Conservation (phyloP, 495 filamentous ascomycete species). For the Penicillium pancosmium region DNA sequence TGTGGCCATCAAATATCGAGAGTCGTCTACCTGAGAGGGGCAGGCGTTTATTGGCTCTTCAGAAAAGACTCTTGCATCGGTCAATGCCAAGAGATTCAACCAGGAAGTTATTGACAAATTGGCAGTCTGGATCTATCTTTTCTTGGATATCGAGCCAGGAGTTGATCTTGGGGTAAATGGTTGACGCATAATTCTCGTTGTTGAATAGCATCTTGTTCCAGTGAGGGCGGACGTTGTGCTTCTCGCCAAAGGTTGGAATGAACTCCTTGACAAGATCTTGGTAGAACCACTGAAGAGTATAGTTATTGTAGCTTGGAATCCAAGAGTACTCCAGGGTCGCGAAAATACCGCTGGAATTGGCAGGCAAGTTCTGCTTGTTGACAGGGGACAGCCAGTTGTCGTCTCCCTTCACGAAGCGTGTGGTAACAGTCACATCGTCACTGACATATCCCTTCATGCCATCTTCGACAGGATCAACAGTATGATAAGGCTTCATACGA, state of each 20-base stretch:
- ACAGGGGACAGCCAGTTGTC: neutral
- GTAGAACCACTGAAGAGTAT: neutral
- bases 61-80: slow-evolving; percentile 4
- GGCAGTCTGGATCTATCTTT: slow-evolving; percentile 4
- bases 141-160: neutral
- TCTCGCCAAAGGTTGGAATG: neutral
- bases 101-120: slow-evolving; percentile 4
- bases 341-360: neutral
- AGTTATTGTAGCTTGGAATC: neutral
- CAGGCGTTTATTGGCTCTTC: too few species aligned
- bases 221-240: neutral
- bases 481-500: neutral
- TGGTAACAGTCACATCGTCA: neutral
- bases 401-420: neutral
- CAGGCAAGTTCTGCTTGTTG: neutral
- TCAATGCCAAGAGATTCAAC: neutral
- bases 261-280: neutral
- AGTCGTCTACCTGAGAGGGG: too few species aligned
- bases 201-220: neutral
- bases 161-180: slow-evolving; percentile 1
- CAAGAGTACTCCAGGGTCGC: neutral
- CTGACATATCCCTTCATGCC: neutral
- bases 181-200: neutral
- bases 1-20: too few species aligned
- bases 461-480: neutral